Conservation (phyloP, 148 eudicot genomes). For the Silene uniflora region DNA sequence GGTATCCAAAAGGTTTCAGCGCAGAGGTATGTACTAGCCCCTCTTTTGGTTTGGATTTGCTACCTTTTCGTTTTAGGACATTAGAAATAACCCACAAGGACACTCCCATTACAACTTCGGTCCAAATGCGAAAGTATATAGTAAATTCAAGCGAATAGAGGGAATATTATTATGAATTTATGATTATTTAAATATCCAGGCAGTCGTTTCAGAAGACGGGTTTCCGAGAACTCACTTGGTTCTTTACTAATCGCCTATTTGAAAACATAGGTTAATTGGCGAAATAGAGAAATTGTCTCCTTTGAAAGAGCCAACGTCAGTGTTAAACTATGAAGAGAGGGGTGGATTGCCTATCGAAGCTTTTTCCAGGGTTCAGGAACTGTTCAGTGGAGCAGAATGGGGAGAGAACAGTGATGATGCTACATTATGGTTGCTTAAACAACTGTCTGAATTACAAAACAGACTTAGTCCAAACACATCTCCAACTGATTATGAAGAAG, state of each 20-base stretch:
- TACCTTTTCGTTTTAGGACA: not conserved
- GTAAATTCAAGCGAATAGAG: no score
- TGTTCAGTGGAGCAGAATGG: slow-evolving; percentile 90
- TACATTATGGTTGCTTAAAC: slow-evolving; percentile 87
- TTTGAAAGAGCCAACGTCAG: slow-evolving; percentile 55
- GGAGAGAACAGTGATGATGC: slow-evolving; percentile 87
- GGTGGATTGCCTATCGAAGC: slow-evolving; percentile 99
- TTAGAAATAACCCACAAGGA: not conserved
- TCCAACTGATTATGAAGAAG: slow-evolving; percentile 96
- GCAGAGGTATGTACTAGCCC: slow-evolving; percentile 63
- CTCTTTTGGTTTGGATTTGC: no score
- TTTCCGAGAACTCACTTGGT: slow-evolving; percentile 11
- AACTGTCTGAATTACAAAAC: slow-evolving; percentile 60
- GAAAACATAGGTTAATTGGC: slow-evolving; percentile 72
- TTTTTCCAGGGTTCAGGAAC: slow-evolving; percentile 92
- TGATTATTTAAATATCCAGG: no score
- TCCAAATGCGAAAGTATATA: not conserved
- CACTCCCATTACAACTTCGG: not conserved
- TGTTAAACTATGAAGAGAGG: slow-evolving; percentile 79
- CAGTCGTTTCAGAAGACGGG: not conserved
- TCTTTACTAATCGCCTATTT: slow-evolving; percentile 16
- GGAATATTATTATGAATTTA: no score
- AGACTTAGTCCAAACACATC: slow-evolving; percentile 73
- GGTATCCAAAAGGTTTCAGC: slow-evolving; percentile 91
- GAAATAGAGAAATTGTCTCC: slow-evolving; percentile 84